Evolutionary conservation across 2,329 filamentous ascomycete genomes (phyloP), one percentile per base, ranked within the genome.

Genomic region (Cadophora gregata): DNA sequence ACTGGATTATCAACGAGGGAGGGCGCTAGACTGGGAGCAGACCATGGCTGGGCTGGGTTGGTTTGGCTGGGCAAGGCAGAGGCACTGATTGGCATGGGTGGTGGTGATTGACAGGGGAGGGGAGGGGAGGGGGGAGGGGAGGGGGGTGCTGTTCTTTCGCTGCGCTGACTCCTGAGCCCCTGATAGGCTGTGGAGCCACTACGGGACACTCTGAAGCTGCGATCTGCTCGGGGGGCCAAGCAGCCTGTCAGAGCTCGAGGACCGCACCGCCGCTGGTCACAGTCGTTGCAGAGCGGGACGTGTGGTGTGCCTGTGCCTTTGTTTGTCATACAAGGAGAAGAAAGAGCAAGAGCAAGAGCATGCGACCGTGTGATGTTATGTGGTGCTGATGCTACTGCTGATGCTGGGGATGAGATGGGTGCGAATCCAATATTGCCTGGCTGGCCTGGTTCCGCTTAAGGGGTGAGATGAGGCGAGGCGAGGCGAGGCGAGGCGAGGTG

Each of bases 231-330:
- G 53, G 29, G 53, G 29, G 29, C 14, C 27, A 36, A 36, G 31
- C 31, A 56, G 31, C 53, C 53, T 56, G 53, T 56, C 31, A 56
- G 53, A 56, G 31, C 53, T 56, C 31, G 19, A 56, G 31, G 53
- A 56, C 9, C 19, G 42, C n/a, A 21, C 9, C 19, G 42, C n/a
- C 8, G 51, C 19, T 36, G 19, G 31, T 21, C 29, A 25, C 24
- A 56, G 53, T 36, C 29, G 21, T 36, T 14, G 31, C 2, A 24
- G 25, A 6, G 27, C 51, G 25, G 21, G n/a, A 4, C 21, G 53
- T 21, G 53, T 33, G 31, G 16, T n/a, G 51, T 33, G 53, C 12
- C 14, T 3, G 2, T 47, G 19, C 42, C 21, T 8, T 47, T 47
- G 1, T 55, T 55, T 55, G 50, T 53, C 51, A 33, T 33, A 36